Percentiles rank a stretch among this genome's conserved stretches.
Evolutionary conservation across 225 moss, liverwort and hornwort species (phyloP).

Genomic region (Pseudoscleropodium purum): DNA sequence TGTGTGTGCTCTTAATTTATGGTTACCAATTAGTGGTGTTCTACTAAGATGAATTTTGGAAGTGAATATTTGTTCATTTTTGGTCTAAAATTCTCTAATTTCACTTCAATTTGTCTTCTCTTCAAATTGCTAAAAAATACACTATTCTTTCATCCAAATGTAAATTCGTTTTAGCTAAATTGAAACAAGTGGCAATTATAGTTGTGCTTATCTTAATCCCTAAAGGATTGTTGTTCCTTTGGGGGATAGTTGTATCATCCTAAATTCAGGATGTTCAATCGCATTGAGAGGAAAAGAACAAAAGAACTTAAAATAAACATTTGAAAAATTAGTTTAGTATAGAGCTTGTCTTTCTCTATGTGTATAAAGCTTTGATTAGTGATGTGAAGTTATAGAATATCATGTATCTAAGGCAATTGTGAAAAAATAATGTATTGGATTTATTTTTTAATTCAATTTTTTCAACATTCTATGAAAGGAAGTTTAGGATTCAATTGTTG

Average conservation of each 20-base stretch:
- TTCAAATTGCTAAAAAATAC: background rate
- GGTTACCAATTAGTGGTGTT: background rate
- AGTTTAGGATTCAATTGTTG: too few species aligned
- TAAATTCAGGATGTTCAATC: background rate
- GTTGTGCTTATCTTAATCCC: rapidly evolving
- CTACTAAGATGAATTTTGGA: background rate
- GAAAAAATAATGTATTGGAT: background rate
- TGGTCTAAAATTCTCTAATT: rapidly evolving
- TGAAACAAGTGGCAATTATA: background rate
- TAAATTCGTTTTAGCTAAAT: background rate
- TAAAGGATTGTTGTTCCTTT: rapidly evolving
- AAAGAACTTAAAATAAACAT: background rate
- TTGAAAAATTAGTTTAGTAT: background rate
- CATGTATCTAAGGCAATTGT: rapidly evolving
- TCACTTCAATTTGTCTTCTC: background rate
- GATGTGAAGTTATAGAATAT: background rate
- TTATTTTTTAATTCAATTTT: background rate
- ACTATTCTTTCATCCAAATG: background rate
- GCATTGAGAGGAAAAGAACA: rapidly evolving
- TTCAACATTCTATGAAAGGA: rapidly evolving
- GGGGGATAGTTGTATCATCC: rapidly evolving
- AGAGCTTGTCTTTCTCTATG: too few species aligned
- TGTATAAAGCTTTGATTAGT: background rate
- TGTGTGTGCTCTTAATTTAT: background rate
- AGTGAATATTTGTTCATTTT: background rate